phyloP scores from a whole-genome alignment of 2,329 filamentous ascomycete species.

The Setomelanomma holmii region DNA sequence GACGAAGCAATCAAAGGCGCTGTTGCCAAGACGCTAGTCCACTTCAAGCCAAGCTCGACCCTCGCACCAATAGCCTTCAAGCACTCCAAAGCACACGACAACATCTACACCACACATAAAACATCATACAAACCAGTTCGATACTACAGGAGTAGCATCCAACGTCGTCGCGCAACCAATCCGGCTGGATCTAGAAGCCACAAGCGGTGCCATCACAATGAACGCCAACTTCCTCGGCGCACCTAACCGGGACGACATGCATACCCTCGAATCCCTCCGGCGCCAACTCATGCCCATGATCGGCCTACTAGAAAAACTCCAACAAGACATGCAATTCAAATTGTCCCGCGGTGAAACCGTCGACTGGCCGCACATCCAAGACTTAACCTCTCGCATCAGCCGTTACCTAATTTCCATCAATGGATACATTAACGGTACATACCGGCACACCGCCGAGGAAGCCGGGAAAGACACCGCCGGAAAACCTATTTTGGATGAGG shows the following conservation, averaged over 20 bases:
- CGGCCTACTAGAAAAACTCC: slow-evolving; percentile 29
- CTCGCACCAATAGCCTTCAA: slow-evolving; percentile 13
- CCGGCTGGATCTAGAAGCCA: background rate
- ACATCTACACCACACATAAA: slow-evolving; percentile 4
- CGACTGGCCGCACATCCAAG: slow-evolving; percentile 32
- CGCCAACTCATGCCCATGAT: slow-evolving; percentile 35
- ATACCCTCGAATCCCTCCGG: slow-evolving; percentile 30
- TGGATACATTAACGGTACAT: slow-evolving; percentile 29
- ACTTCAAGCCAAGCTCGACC: background rate
- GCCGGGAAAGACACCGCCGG: slow-evolving; percentile 21
- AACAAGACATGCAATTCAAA: slow-evolving; percentile 27
- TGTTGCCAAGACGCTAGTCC: slow-evolving; percentile 10
- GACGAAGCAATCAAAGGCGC: background rate
- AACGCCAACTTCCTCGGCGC: slow-evolving; percentile 35
- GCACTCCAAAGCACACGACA: background rate
- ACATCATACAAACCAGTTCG: background rate
- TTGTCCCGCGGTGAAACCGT: slow-evolving; percentile 22
- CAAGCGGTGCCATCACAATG: slow-evolving; percentile 20
- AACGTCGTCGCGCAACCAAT: background rate
- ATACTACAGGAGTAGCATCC: background rate
- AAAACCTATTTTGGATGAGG: slow-evolving; percentile 11
- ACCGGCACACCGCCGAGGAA: slow-evolving; percentile 19
- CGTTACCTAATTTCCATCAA: slow-evolving; percentile 25
- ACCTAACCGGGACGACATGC: slow-evolving; percentile 30
- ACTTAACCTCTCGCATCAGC: slow-evolving; percentile 22